Evolutionary conservation across 1,139 yeast species (phyloP), one percentile per base, ranked within the genome.

Genomic region (Yamadazyma oceani): DNA sequence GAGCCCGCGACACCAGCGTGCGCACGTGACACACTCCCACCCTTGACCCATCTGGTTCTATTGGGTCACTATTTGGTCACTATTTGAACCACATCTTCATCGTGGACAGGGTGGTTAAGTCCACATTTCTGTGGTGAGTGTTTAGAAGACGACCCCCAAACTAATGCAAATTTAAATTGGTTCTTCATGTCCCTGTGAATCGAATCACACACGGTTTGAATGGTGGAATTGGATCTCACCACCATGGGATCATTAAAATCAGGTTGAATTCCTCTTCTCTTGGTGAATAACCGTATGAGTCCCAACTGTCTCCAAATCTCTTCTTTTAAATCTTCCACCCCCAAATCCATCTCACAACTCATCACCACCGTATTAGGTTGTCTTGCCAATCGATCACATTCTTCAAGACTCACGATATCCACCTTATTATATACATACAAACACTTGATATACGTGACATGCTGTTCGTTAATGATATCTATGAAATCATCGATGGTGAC

Each of bases 61-160:
- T 27, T 27, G 17, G 4, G 6, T 14, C 25, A 21, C 23, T 25
- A 32, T 34, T 13, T 24, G 19, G 96, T 82, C 37, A 90, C 87
- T 42, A 92, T 80, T 42, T 94, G 85, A 11, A 92, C 90, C 21
- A 92, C 98, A 58, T 92, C 98, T 55, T 90, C 97, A 55, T 92
- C 98, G 48, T 86, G 82, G 13, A 92, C 82, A 31, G 72, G 72
- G 58, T 92, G 98, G 45, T 62, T 76, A 43, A 92, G 69, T 1
- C 98, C 97, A 69, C 97, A 90, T 57, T 89, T 89, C 57, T 92
- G 98, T 2, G 98, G 98, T 31, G 94, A 86, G 57, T 89, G 96
- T 60, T 92, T 92, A 5, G 97, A 86, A 37, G 95, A 84, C 1
- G 90, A 82, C 0, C 98, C 98, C 97, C 97, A 92, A 9, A 92